Base-by-base conservation (phyloP, 2,329 filamentous ascomycete species). In the Paradendryphiella salina region DNA sequence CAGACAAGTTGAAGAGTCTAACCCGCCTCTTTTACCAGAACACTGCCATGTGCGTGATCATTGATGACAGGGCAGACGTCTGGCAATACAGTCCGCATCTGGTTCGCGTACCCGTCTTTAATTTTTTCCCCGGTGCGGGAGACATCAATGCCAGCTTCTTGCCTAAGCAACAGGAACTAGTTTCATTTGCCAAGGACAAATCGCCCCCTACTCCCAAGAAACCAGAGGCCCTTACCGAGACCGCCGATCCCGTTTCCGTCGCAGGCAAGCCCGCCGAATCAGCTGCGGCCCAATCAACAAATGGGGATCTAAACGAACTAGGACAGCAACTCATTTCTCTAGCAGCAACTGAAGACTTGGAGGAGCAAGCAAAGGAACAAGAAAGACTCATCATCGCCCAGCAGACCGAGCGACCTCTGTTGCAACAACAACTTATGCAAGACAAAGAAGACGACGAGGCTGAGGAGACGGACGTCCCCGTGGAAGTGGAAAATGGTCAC, bases 11-110 rank as follows among this genome's bases (percentile, higher is more conserved):
- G 52, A 99, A 99, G 80, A 94, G 86, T 61, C 78, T 99, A 23
- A 89, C 94, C 68, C 85, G 94, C 6, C 76, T 99, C 11, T 99
- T 99, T 72, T 94, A 95, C 4, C 90, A 96, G 52, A 95, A 95
- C 74, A 97, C 93, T 5, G 93, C 96, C 74, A 99, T 99, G 94
- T 95, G 96, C 0, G 92, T 96, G 51, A 96, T 99, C 64, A 99
- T 99, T 59, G 94, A 99, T 70, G 94, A 99, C 73, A 85, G 94
- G 61, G 90, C 90, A 45, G 94, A 99, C 71, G 93, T 99, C 6
- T 99, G 94, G 94, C 85, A 87, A 61, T 97, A 96, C 80, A 87
- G 88, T 62, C 84, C 88, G 4, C 96, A 99, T 66, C 82, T 99
- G 29, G 90, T 99, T 76, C 96, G 96, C 71, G 94, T 99, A 28